phyloP scores from a whole-genome alignment of 768 basidiomycete species.

The Trametes punicea region DNA sequence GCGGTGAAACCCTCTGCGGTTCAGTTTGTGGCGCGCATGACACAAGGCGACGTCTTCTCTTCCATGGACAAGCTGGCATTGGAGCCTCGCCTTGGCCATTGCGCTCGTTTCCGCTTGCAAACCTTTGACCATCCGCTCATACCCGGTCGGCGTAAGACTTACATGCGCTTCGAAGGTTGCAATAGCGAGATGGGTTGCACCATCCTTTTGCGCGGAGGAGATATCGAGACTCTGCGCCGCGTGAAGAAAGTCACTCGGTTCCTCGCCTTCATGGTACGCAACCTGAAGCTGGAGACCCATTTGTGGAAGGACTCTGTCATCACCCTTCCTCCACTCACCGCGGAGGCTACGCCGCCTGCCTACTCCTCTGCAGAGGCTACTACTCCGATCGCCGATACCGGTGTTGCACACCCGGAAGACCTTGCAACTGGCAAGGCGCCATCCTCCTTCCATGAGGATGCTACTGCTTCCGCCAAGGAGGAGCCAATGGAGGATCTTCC shows the following conservation, averaged over 20 bases:
- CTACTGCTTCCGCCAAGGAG: not conserved
- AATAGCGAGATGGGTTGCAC: conserved; percentile 92
- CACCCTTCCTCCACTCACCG: conserved; percentile 61
- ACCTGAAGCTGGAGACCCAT: conserved; percentile 89
- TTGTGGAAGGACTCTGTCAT: conserved; percentile 91
- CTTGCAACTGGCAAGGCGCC: conserved; percentile 10
- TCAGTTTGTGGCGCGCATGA: conserved; percentile 87
- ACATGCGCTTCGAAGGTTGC: conserved; percentile 98
- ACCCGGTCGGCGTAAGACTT: conserved; percentile 91
- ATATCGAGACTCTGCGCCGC: conserved; percentile 73
- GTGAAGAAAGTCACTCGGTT: conserved; percentile 94
- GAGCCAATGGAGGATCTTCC: conserved; percentile 42
- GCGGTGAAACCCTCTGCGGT: conserved; percentile 87
- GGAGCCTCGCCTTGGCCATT: conserved; percentile 88
- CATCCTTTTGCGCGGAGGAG: conserved; percentile 84
- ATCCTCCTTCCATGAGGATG: conserved; percentile 35
- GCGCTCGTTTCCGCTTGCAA: conserved; percentile 79
- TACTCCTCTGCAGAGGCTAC: conserved; percentile 10
- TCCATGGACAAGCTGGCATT: conserved; percentile 92
- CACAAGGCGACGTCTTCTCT: conserved; percentile 91
- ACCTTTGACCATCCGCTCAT: conserved; percentile 94
- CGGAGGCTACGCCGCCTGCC: conserved; percentile 59
- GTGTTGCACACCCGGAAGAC: conserved; percentile 6
- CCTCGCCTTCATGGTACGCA: conserved; percentile 88
- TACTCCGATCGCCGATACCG: conserved; percentile 10